phyloP scores from a whole-genome alignment of 192 early-diverging fungal genomes.

The Anaeromyces robustus region DNA sequence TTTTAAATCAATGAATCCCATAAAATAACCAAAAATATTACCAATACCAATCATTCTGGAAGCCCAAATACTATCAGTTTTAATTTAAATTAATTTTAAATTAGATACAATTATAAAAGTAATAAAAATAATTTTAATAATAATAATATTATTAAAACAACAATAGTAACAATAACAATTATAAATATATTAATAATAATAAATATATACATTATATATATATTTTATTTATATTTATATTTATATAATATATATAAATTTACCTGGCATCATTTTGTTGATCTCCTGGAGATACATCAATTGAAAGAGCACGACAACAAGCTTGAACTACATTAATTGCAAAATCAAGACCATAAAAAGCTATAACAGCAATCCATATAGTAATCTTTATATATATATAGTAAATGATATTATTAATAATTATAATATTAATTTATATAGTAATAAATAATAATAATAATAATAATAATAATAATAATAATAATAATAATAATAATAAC shows the following conservation, averaged over 20 bases:
- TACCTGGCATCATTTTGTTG: constrained; percentile 54
- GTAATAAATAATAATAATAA: too few relatives aligned
- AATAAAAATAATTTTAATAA: too few relatives aligned
- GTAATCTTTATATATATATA: neutral
- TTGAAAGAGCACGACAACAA: constrained; percentile 62
- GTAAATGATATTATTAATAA: neutral
- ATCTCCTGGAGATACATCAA: constrained; percentile 61
- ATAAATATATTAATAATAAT: too few relatives aligned
- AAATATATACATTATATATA: too few relatives aligned
- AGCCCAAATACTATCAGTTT: constrained; percentile 53
- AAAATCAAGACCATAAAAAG: constrained; percentile 88
- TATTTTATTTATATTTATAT: too few relatives aligned
- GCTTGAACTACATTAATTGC: constrained; percentile 81
- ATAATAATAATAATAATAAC: neutral
- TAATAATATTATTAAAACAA: too few relatives aligned
- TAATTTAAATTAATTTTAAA: too few relatives aligned
- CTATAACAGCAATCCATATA: constrained; percentile 45
- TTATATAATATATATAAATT: too few relatives aligned
- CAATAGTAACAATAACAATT: too few relatives aligned
- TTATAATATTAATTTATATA: too few relatives aligned
- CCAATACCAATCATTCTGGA: constrained; percentile 70
- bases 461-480: too few relatives aligned
- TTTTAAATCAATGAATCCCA: constrained; percentile 66
- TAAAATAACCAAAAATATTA: constrained; percentile 70
- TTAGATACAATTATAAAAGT: too few relatives aligned